These are phyloP conservation scores for Mucor piriformis DNA, from an alignment of 371 early-diverging fungal species.

Conservation along the genomic window DNA sequence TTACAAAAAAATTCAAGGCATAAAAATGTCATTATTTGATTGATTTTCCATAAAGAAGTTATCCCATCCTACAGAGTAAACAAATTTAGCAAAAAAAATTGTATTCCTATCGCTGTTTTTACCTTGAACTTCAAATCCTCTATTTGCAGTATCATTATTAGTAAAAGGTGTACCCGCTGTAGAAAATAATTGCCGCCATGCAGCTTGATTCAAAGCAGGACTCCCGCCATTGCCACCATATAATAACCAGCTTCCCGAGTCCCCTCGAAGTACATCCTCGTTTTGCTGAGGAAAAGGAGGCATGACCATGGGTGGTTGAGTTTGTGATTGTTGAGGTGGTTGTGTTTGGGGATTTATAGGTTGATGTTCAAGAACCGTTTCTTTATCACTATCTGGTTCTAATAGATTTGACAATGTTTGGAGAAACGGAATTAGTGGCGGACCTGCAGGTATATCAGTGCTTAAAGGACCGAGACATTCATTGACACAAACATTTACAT, in stretches of 20 bases:
- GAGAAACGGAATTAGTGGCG: constrained; percentile 37
- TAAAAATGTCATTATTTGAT: constrained; percentile 12
- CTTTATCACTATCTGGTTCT: background rate
- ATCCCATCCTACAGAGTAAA: constrained; percentile 21
- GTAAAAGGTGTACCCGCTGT: constrained; percentile 41
- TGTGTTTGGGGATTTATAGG: background rate
- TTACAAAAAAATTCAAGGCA: constrained; percentile 6
- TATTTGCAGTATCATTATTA: constrained; percentile 15
- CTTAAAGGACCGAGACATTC: constrained; percentile 38
- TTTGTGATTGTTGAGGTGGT: background rate
- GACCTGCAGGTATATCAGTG: constrained; percentile 36
- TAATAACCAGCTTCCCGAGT: constrained; percentile 16
- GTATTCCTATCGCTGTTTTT: too few relatives aligned
- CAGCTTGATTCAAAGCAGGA: constrained; percentile 24
- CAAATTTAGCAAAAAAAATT: background rate
- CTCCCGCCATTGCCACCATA: constrained; percentile 6
- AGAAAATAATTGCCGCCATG: constrained; percentile 47
- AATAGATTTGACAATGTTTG: constrained; percentile 31
- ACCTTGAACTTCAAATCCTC: constrained; percentile 21
- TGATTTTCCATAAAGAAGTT: constrained; percentile 24
- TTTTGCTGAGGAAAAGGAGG: background rate
- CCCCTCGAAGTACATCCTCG: background rate
- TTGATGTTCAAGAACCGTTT: too few relatives aligned
- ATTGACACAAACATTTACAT: constrained; percentile 34
- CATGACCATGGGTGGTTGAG: background rate